Percentiles rank a stretch among this genome's conserved stretches.
phyloP scores from a whole-genome alignment of 768 basidiomycete genomes.

The Pulveroboletus frians region DNA sequence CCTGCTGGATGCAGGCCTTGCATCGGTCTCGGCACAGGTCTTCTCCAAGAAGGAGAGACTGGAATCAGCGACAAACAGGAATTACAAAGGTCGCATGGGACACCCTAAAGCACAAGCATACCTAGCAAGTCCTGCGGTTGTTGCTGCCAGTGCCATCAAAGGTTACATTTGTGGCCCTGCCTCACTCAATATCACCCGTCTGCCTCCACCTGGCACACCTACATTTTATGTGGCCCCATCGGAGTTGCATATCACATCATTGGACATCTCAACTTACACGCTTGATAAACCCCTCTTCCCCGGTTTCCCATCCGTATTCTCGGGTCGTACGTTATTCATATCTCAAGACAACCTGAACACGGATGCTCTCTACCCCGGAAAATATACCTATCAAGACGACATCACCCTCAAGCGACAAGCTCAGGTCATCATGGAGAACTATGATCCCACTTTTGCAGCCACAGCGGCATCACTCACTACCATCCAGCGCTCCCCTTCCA shows the following conservation, averaged over 20 bases:
- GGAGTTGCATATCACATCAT: conserved; percentile 24
- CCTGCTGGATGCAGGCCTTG: conserved; percentile 98
- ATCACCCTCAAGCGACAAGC: conserved; percentile 94
- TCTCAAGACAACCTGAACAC: conserved; percentile 98
- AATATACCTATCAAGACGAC: conserved; percentile 99
- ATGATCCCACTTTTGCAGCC: conserved; percentile 81
- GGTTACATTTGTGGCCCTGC: conserved; percentile 87
- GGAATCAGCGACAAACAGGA: conserved; percentile 99
- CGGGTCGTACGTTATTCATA: conserved; percentile 82
- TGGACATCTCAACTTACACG: conserved; percentile 21
- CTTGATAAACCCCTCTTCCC: conserved; percentile 62
- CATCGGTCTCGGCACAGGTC: conserved; percentile 90
- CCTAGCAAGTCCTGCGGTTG: conserved; percentile 93
- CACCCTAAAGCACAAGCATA: conserved; percentile 93
- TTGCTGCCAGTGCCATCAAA: conserved; percentile 90
- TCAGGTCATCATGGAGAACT: conserved; percentile 98
- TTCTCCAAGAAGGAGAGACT: conserved; percentile 90
- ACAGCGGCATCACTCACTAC: conserved; percentile 53
- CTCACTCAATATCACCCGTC: conserved; percentile 46
- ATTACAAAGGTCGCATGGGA: conserved; percentile 99
- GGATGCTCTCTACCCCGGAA: conserved; percentile 97
- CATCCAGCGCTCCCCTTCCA: conserved; percentile 8
- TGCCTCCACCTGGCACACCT: conserved; percentile 51
- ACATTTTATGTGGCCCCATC: conserved; percentile 49
- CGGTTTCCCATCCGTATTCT: conserved; percentile 79